Percentiles rank a stretch among this genome's conserved stretches.
phyloP scores from a whole-genome alignment of 371 early-diverging fungal genomes.

The Polyrhizophydium stewartii region DNA sequence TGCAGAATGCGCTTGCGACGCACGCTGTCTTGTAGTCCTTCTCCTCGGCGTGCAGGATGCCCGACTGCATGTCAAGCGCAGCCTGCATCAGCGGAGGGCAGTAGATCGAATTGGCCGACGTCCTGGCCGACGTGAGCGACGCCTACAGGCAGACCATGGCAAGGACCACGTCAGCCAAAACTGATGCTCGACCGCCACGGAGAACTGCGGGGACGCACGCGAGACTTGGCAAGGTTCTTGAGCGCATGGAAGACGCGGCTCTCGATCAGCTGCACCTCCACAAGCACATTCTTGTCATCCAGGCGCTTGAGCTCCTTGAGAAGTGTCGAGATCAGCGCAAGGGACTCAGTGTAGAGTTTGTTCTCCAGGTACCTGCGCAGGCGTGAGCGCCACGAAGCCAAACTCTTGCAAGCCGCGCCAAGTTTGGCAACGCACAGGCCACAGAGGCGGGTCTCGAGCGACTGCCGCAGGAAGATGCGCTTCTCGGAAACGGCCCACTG shows the following conservation, averaged over 20 bases:
- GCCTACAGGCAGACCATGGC: slow-evolving; percentile 55
- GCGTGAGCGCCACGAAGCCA: neutral
- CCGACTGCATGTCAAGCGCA: slow-evolving; percentile 94
- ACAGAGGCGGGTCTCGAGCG: slow-evolving; percentile 88
- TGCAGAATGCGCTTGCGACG: slow-evolving; percentile 4
- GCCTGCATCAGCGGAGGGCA: slow-evolving; percentile 98
- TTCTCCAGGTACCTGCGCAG: slow-evolving; percentile 73
- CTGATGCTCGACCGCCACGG: too few species aligned
- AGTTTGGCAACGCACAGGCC: slow-evolving; percentile 55
- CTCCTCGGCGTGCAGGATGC: slow-evolving; percentile 96
- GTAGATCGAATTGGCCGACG: slow-evolving; percentile 96
- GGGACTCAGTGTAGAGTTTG: slow-evolving; percentile 89
- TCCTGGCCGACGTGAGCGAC: slow-evolving; percentile 94
- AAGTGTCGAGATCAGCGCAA: slow-evolving; percentile 76
- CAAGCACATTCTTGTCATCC: slow-evolving; percentile 96
- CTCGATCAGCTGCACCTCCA: slow-evolving; percentile 96
- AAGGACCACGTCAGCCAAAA: neutral
- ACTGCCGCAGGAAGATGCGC: slow-evolving; percentile 89
- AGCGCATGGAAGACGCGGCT: slow-evolving; percentile 92
- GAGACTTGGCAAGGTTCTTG: slow-evolving; percentile 89
- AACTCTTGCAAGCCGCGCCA: neutral
- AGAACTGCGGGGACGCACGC: slow-evolving; percentile 45
- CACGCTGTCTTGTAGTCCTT: slow-evolving; percentile 98
- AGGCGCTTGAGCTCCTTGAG: slow-evolving; percentile 94
- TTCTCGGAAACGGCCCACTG: slow-evolving; percentile 89